These are phyloP conservation scores for Aspergillus pseudoglaucus DNA, from an alignment of 2,329 filamentous ascomycete species.

Conservation along the genomic window DNA sequence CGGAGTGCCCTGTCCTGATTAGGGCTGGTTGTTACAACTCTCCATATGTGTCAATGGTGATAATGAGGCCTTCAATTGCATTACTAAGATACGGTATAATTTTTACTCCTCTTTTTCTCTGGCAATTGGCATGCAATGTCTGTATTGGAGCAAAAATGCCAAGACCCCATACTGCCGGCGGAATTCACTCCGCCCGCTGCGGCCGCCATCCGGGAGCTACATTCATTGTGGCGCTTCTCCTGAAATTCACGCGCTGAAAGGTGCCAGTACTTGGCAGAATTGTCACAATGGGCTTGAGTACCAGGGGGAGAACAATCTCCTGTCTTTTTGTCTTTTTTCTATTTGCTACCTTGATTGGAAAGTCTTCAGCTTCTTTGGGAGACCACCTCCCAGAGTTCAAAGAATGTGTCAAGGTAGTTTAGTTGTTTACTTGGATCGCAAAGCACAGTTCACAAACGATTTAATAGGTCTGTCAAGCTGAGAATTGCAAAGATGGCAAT, in stretches of 20 bases:
- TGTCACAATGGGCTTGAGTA: conserved; percentile 22
- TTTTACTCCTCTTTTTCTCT: background rate
- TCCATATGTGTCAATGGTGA: too few species aligned
- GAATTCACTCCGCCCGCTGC: conserved; percentile 10
- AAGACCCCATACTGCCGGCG: conserved; percentile 7
- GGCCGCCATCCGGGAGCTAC: background rate
- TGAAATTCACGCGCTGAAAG: conserved; percentile 3
- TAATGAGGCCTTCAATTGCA: too few species aligned
- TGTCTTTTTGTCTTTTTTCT: conserved; percentile 26
- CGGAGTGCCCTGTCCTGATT: conserved; percentile 13
- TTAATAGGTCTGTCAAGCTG: conserved; percentile 64
- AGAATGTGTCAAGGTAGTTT: conserved; percentile 70
- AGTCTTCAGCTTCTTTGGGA: conserved; percentile 64
- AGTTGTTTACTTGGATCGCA: background rate
- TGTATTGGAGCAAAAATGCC: conserved; percentile 2
- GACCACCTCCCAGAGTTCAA: conserved; percentile 82
- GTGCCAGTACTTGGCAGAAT: conserved; percentile 1
- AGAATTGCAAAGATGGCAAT: conserved; percentile 68
- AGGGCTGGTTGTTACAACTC: conserved; percentile 15
- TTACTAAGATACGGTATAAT: too few species aligned
- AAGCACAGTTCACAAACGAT: conserved; percentile 11
- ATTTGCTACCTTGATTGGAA: conserved; percentile 27
- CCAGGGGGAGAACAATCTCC: conserved; percentile 12
- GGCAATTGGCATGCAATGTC: background rate
- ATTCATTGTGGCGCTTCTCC: conserved; percentile 5